A percentile compares a stretch with the other conserved stretches of the same genome.
Conservation (phyloP, 192 early-diverging fungal species). For the Umbelopsis sp. region DNA sequence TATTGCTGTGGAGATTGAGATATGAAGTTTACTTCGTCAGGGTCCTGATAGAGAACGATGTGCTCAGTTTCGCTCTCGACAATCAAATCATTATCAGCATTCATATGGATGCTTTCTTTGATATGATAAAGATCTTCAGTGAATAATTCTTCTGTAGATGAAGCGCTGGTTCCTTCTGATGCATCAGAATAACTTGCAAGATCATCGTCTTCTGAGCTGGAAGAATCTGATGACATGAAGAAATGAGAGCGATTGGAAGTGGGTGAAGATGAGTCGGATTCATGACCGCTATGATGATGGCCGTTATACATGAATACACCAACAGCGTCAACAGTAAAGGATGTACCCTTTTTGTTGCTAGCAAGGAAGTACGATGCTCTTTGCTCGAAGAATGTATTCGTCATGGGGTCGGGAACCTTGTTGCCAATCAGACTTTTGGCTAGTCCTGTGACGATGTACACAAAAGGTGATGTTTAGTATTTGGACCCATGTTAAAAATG, state of each 20-base stretch:
- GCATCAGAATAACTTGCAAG: slow-evolving; percentile 25
- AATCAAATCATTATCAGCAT: neutral
- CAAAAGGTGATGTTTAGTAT: neutral
- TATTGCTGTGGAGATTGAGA: neutral
- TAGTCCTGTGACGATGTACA: slow-evolving; percentile 24
- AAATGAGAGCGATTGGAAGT: neutral
- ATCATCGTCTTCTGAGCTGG: slow-evolving; percentile 28
- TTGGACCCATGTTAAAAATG: slow-evolving; percentile 4
- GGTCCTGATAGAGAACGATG: neutral
- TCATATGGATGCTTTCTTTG: neutral
- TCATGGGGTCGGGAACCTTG: slow-evolving; percentile 18
- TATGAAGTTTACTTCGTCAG: neutral
- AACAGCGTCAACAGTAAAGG: slow-evolving; percentile 48
- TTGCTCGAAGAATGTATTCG: slow-evolving; percentile 23
- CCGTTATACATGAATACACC: slow-evolving; percentile 43
- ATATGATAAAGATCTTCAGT: neutral
- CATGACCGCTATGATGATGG: slow-evolving; percentile 38
- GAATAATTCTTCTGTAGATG: slow-evolving; percentile 21
- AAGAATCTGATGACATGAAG: neutral
- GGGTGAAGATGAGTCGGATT: slow-evolving; percentile 17
- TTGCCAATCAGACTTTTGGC: slow-evolving; percentile 33
- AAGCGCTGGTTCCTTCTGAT: neutral
- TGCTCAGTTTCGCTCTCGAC: neutral
- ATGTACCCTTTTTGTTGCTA: slow-evolving; percentile 46
- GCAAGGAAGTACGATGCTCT: slow-evolving; percentile 48